A percentile compares a stretch with the other conserved stretches of the same genome.
Evolutionary conservation across 2,329 filamentous ascomycete genomes (phyloP).

Genomic region (Pseudocercospora macadamiae): DNA sequence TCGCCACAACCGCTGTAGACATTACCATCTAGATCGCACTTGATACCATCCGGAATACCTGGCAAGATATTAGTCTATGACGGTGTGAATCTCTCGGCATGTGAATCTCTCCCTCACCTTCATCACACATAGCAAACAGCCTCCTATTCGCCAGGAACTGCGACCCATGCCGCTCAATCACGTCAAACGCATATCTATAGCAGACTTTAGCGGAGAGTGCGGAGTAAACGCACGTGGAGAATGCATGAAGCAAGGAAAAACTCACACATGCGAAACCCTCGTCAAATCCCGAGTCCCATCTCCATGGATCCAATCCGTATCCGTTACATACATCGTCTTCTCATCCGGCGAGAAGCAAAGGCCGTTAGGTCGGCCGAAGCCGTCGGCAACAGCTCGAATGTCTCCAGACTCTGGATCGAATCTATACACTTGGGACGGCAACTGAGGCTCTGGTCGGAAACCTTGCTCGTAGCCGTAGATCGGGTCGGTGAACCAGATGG

Average conservation of each 20-base stretch:
- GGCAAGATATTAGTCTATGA: conserved; percentile 1
- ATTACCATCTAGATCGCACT: conserved; percentile 58
- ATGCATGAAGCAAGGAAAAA: conserved; percentile 3
- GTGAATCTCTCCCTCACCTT: conserved; percentile 20
- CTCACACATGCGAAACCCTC: conserved; percentile 54
- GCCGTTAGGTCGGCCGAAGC: conserved; percentile 60
- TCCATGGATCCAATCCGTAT: conserved; percentile 55
- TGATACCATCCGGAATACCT: conserved; percentile 63
- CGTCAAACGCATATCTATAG: conserved; percentile 35
- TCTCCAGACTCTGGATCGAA: conserved; percentile 55
- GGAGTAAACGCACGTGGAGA: conserved; percentile 12
- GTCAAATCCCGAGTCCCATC: conserved; percentile 49
- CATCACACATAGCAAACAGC: conserved; percentile 35
- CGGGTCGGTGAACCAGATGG: conserved; percentile 68
- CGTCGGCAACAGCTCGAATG: conserved; percentile 61
- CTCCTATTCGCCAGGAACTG: conserved; percentile 32
- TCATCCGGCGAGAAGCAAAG: conserved; percentile 61
- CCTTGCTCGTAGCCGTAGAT: conserved; percentile 63
- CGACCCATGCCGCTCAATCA: conserved; percentile 31
- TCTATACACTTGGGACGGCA: conserved; percentile 59
- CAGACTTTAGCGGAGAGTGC: conserved; percentile 1
- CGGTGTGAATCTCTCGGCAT: neutral
- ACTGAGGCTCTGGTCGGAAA: conserved; percentile 57
- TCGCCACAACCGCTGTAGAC: conserved; percentile 60
- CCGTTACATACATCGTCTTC: conserved; percentile 57